A percentile compares a stretch with the other conserved stretches of the same genome.
phyloP scores from a whole-genome alignment of 2,329 filamentous ascomycete genomes.

The Diaporthe batatas region DNA sequence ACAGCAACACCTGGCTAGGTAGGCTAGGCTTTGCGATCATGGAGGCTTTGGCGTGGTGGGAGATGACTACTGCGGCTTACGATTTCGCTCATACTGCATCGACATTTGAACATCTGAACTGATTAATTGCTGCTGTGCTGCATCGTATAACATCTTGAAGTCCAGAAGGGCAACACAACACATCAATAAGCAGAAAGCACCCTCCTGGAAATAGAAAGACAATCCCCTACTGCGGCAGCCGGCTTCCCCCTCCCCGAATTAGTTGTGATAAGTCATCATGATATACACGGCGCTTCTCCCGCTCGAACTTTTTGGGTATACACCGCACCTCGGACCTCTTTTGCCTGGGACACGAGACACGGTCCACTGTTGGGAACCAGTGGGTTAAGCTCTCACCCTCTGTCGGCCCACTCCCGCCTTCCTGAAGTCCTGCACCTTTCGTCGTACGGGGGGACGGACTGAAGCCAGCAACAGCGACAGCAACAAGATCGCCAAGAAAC shows the following conservation, averaged over 20 bases:
- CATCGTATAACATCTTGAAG: slow-evolving; percentile 22
- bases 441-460: background rate
- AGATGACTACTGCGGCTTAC: background rate
- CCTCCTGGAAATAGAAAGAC: slow-evolving; percentile 13
- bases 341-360: background rate
- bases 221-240: slow-evolving; percentile 34
- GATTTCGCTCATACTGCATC: background rate
- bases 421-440: background rate
- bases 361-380: slow-evolving; percentile 1
- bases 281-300: slow-evolving; percentile 35
- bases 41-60: background rate
- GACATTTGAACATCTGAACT: slow-evolving; percentile 4
- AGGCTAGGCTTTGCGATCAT: background rate
- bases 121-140: slow-evolving; percentile 27
- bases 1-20: background rate
- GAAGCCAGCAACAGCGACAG: slow-evolving; percentile 14
- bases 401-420: background rate
- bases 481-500: slow-evolving; percentile 22
- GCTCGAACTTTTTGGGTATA: background rate
- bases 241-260: slow-evolving; percentile 39
- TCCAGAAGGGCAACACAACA: slow-evolving; percentile 10
- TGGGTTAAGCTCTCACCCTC: background rate
- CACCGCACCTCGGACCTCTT: slow-evolving; percentile 11
- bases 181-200: slow-evolving; percentile 12
- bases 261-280: slow-evolving; percentile 37